Conservation (phyloP, 2,329 filamentous ascomycete species). For the Ophiostoma triangulosporum region DNA sequence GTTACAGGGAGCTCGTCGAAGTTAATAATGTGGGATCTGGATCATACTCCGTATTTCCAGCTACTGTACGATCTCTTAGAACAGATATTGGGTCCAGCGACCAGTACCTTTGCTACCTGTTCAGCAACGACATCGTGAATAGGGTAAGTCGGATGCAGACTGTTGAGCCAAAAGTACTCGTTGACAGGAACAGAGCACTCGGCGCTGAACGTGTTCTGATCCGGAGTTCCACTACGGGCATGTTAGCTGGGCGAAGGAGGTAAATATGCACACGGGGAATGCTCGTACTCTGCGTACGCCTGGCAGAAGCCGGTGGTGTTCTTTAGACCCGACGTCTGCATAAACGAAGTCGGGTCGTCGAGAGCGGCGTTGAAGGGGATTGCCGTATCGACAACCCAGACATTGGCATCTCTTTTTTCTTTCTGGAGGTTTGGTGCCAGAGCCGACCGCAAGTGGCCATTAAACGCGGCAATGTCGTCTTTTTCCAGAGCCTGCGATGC, state of each 20-base stretch:
- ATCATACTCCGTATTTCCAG: too few species aligned
- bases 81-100: conserved; percentile 26
- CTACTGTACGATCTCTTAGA: too few species aligned
- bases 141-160: conserved; percentile 48
- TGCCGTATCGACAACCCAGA: conserved; percentile 26
- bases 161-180: conserved; percentile 52
- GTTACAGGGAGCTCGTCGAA: too few species aligned
- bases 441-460: conserved; percentile 1
- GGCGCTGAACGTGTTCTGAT: conserved; percentile 24
- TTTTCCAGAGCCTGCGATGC: conserved; percentile 18
- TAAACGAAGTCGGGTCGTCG: conserved; percentile 25
- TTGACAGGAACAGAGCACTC: conserved; percentile 42
- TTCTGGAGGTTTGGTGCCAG: not conserved
- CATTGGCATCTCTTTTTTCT: conserved; percentile 1
- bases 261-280: conserved; percentile 17
- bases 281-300: conserved; percentile 35
- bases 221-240: not conserved
- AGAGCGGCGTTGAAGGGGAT: conserved; percentile 29
- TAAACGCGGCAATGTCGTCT: conserved; percentile 11
- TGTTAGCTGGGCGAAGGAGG: too few species aligned
- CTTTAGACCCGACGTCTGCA: conserved; percentile 36
- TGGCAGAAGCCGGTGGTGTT: conserved; percentile 43
- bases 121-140: conserved; percentile 47
- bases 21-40: too few species aligned
- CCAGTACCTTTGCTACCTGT: conserved; percentile 28